Evolutionary conservation across 2,329 filamentous ascomycete genomes (phyloP), one percentile per base, ranked within the genome.

Genomic region (Capronia americana): DNA sequence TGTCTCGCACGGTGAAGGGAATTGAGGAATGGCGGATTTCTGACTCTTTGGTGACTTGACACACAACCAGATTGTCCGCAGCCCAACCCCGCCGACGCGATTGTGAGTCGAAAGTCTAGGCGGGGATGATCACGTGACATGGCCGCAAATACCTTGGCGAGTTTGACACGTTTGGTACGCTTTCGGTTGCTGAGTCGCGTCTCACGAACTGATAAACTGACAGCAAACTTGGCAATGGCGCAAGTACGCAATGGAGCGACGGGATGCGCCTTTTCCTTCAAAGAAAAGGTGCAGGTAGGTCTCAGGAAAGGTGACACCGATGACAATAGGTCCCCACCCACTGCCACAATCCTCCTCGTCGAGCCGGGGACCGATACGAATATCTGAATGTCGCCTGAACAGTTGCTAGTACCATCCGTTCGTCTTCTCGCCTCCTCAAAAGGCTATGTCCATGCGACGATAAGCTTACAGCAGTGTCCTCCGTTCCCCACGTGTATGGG

Each of bases 41-140:
- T 38, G 46, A 28, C 28, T 28, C 28, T 54, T 59, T 30, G 44
- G 57, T 59, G 57, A 59, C 44, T 50, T 28, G 57, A 30, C 58
- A 26, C 58, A 61, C 58, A 32, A 44, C 24, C 58, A 61, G n/a
- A 59, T 50, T 50, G 44, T n/a, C 44, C 44, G 46, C 46, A 61
- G 30, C 34, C 46, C 34, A 53, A 54, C 58, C 48, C 48, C 46
- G 58, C 46, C 58, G 32, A 34, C n/a, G 58, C 20, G 51, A 54
- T n/a, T 44, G 17, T 5, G 38, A 44, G 38, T 44, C 38, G 6
- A n/a, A 20, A n/a, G 38, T n/a, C 38, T 17, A 44, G 38, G 38
- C 20, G 38, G 38, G 38, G 38, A 5, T 2, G 2, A 4, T 51
- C 57, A 50, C 57, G 57, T 59, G 57, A 4, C 5, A 4, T 1